Percentiles rank a stretch among this genome's conserved stretches.
These are phyloP conservation scores for Leccinum imitatum DNA, from an alignment of 768 basidiomycete genomes.

Conservation along the genomic window DNA sequence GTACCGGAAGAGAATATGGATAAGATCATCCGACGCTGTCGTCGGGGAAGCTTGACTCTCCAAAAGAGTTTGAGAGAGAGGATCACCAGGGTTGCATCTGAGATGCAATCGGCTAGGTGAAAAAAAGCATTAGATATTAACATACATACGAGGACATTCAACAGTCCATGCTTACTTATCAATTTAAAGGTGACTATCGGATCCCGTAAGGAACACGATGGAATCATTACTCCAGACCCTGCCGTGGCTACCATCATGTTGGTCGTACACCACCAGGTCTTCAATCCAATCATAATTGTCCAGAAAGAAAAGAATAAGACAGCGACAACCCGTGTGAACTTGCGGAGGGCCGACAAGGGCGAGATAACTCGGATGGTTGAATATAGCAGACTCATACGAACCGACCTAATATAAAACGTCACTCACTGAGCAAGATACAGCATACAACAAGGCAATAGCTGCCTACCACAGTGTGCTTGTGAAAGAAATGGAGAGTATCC, in stretches of 20 bases:
- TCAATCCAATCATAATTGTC: neutral
- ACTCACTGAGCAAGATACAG: neutral
- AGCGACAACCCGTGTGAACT: neutral
- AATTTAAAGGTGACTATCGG: neutral
- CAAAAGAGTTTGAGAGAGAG: conserved; percentile 8
- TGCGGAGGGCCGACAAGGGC: neutral
- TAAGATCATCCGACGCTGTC: conserved; percentile 20
- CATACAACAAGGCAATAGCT: neutral
- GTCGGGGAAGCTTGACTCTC: conserved; percentile 13
- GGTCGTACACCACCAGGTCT: neutral
- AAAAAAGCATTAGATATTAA: neutral
- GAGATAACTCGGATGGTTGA: neutral
- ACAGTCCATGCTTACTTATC: neutral
- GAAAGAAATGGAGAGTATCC: neutral
- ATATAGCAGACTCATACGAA: neutral
- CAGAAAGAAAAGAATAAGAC: conserved; percentile 3
- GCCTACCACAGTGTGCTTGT: neutral
- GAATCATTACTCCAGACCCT: neutral
- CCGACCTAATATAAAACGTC: neutral
- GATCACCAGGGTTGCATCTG: neutral
- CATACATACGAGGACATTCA: neutral
- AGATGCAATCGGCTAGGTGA: neutral
- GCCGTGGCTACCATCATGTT: neutral
- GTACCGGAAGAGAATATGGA: conserved; percentile 11
- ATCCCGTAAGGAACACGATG: neutral